Percentiles rank a stretch among this genome's conserved stretches.
Evolutionary conservation across 1,139 yeast species (phyloP).

Genomic region (Protomyces macrosporus): DNA sequence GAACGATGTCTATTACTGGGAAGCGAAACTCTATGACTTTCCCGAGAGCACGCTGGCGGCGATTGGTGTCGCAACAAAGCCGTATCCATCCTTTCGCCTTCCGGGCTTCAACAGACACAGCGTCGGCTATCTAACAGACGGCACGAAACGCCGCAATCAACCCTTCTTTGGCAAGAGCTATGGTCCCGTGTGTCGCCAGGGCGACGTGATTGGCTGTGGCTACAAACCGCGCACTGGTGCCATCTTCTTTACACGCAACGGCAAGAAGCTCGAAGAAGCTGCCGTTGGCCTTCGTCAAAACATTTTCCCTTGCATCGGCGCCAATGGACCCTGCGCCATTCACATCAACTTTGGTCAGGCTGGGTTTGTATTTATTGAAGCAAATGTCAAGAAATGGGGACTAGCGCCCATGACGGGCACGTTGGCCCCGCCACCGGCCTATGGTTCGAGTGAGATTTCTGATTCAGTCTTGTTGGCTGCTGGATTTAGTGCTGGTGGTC

Average conservation of each 20-base stretch:
- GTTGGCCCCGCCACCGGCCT: conserved; percentile 72
- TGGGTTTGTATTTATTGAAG: conserved; percentile 92
- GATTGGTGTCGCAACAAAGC: conserved; percentile 78
- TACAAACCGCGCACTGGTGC: conserved; percentile 75
- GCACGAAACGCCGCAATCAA: conserved; percentile 71
- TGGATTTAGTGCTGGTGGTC: conserved; percentile 12
- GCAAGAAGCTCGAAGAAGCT: conserved; percentile 78
- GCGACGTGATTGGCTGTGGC: conserved; percentile 92
- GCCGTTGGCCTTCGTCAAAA: conserved; percentile 63
- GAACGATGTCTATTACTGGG: conserved; percentile 88
- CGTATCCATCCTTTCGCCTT: conserved; percentile 80
- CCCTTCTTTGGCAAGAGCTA: conserved; percentile 61
- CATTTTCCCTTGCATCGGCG: conserved; percentile 84
- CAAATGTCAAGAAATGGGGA: conserved; percentile 89
- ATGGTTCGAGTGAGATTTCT: conserved; percentile 40
- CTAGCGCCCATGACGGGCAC: conserved; percentile 72
- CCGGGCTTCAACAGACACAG: conserved; percentile 74
- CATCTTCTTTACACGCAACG: conserved; percentile 83
- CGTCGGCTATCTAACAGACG: conserved; percentile 81
- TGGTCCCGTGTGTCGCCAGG: conserved; percentile 70
- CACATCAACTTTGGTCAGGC: conserved; percentile 84
- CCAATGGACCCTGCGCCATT: conserved; percentile 66
- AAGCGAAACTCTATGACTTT: conserved; percentile 67
- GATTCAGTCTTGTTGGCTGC: conserved; percentile 18
- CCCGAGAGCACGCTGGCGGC: conserved; percentile 54